phyloP scores from a whole-genome alignment of 805 yeast species.

The Brettanomyces nanus region DNA sequence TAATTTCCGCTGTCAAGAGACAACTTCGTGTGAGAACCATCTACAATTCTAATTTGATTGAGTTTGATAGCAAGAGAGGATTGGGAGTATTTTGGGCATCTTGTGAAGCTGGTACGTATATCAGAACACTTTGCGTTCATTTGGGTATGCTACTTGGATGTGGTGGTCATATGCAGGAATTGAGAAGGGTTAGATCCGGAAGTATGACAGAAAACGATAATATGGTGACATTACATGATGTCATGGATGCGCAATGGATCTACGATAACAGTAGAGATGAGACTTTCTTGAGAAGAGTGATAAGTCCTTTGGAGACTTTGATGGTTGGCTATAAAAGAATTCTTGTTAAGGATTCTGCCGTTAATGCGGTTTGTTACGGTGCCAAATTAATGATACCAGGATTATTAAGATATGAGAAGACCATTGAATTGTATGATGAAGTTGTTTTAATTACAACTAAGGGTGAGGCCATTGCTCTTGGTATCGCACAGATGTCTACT shows the following conservation, averaged over 20 bases:
- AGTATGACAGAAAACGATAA: constrained; percentile 86
- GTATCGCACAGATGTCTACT: constrained; percentile 97
- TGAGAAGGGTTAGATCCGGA: constrained; percentile 98
- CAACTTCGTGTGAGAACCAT: constrained; percentile 97
- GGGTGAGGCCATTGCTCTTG: constrained; percentile 99
- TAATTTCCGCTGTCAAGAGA: constrained; percentile 97
- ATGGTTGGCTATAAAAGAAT: constrained; percentile 94
- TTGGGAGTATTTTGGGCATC: constrained; percentile 99
- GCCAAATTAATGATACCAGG: constrained; percentile 99
- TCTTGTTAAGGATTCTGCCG: constrained; percentile 88
- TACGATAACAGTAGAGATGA: constrained; percentile 97
- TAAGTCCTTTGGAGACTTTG: constrained; percentile 90
- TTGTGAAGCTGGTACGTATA: constrained; percentile 99
- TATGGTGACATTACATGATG: constrained; percentile 94
- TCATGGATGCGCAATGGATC: constrained; percentile 96
- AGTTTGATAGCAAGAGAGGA: constrained; percentile 94
- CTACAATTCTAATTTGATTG: constrained; percentile 91
- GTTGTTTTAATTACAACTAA: constrained; percentile 96
- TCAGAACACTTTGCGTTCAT: constrained; percentile 99
- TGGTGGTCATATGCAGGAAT: constrained; percentile 99
- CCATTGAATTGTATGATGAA: constrained; percentile 94
- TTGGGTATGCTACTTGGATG: constrained; percentile 97
- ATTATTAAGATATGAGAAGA: constrained; percentile 92
- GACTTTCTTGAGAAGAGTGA: constrained; percentile 85
- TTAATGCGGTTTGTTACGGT: constrained; percentile 97